Evolutionary conservation across 1,284 basidiomycete species (phyloP).

Genomic region (Ceratobasidium sp.): DNA sequence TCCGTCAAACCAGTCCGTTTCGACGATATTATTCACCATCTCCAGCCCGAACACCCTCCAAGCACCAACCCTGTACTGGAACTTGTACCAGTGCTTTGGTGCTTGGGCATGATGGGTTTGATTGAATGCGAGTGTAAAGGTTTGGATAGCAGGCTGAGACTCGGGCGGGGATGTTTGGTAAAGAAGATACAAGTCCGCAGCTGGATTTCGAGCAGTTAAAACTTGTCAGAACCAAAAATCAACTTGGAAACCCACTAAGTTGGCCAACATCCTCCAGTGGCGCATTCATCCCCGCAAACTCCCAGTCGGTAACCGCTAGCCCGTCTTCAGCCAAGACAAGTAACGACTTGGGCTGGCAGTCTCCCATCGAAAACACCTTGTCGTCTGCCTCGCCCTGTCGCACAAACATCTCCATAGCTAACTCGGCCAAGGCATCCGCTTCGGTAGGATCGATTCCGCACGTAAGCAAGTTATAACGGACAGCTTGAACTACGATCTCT

Average conservation of each 20-base stretch:
- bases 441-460: slow-evolving; percentile 7
- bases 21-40: background rate
- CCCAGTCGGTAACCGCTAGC: slow-evolving; percentile 34
- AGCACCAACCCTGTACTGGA: background rate
- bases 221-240: background rate
- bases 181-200: slow-evolving; percentile 11
- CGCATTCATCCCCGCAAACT: slow-evolving; percentile 31
- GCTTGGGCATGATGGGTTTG: slow-evolving; percentile 3
- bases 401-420: background rate
- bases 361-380: slow-evolving; percentile 13
- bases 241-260: background rate
- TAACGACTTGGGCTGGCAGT: slow-evolving; percentile 23
- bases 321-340: background rate
- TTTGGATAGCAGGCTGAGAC: background rate
- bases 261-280: slow-evolving; percentile 18
- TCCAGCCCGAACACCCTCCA: slow-evolving; percentile 24
- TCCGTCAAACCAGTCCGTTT: slow-evolving; percentile 18
- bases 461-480: slow-evolving; percentile 1
- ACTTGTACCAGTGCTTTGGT: background rate
- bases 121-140: background rate
- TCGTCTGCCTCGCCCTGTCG: background rate
- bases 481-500: background rate
- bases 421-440: background rate
- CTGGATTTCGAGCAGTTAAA: background rate
- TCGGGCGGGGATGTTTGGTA: slow-evolving; percentile 7